Conservation (phyloP, 306 rosid species). For the Vigna mungo region DNA sequence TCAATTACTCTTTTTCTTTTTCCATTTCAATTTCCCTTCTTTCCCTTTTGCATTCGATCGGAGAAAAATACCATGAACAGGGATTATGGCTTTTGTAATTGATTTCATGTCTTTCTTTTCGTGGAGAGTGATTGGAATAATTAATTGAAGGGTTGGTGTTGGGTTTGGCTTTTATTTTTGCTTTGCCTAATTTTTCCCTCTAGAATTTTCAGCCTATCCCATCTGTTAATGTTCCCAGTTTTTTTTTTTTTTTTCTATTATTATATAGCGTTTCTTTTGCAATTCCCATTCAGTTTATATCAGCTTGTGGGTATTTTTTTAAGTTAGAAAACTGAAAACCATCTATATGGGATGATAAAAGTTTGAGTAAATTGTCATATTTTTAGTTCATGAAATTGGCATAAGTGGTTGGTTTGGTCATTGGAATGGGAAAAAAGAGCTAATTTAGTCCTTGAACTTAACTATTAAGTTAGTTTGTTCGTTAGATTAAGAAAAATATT, state of each 20-base stretch:
- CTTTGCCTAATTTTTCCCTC: not conserved
- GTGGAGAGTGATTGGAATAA: slow-evolving; percentile 1
- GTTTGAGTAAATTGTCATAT: not conserved
- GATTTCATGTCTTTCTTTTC: not conserved
- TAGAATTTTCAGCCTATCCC: not conserved
- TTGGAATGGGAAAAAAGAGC: not conserved
- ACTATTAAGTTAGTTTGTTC: not conserved
- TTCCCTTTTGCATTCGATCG: not conserved
- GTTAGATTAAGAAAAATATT: not conserved
- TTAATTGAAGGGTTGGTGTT: slow-evolving; percentile 27
- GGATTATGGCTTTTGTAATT: not conserved
- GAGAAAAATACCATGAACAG: not conserved
- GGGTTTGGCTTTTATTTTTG: not conserved
- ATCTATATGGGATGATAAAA: not conserved
- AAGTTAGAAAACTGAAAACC: slow-evolving; percentile 5
- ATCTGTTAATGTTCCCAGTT: not conserved
- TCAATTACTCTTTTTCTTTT: not conserved
- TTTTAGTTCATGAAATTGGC: not conserved
- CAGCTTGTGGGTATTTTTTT: not conserved
- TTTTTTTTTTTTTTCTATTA: too few species aligned
- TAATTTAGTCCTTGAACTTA: not conserved
- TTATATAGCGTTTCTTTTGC: not conserved
- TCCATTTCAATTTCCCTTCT: not conserved
- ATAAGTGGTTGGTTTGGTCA: not conserved
- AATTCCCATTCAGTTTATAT: not conserved